Conservation (phyloP, 73 alveolate genomes). For the Paraurostyla sp. region DNA sequence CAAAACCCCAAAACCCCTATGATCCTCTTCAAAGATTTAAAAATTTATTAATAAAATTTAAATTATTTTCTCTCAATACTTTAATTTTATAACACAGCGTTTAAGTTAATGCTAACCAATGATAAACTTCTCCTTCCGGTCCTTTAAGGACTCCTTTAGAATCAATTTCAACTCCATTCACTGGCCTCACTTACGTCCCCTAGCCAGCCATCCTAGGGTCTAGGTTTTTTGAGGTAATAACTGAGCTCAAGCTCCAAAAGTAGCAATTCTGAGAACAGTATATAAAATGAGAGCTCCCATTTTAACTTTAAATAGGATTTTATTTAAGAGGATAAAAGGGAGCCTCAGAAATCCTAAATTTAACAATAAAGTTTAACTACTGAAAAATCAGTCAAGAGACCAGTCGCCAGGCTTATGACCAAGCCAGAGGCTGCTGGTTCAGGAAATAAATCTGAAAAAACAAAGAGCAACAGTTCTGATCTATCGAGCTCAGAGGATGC, state of each 20-base stretch:
- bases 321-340: neutral
- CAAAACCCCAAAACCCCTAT: neutral
- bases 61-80: neutral
- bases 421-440: too few relatives aligned
- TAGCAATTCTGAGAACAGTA: neutral
- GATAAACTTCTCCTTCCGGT: neutral
- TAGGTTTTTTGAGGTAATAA: neutral
- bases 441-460: too few relatives aligned
- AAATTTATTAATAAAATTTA: slow-evolving; percentile 6
- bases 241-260: too few relatives aligned
- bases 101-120: neutral
- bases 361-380: too few relatives aligned
- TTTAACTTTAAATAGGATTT: neutral
- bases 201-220: neutral
- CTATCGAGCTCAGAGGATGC: too few relatives aligned
- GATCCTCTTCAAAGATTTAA: neutral
- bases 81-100: neutral
- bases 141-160: neutral
- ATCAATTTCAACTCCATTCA: neutral
- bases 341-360: too few relatives aligned
- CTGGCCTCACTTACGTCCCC: neutral
- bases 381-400: too few relatives aligned
- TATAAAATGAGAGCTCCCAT: neutral
- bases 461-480: too few relatives aligned
- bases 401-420: too few relatives aligned